Percentiles rank a stretch among this genome's conserved stretches.
These are phyloP conservation scores for Cyclocybe cylindracea DNA, from an alignment of 768 basidiomycete genomes.

Conservation along the genomic window DNA sequence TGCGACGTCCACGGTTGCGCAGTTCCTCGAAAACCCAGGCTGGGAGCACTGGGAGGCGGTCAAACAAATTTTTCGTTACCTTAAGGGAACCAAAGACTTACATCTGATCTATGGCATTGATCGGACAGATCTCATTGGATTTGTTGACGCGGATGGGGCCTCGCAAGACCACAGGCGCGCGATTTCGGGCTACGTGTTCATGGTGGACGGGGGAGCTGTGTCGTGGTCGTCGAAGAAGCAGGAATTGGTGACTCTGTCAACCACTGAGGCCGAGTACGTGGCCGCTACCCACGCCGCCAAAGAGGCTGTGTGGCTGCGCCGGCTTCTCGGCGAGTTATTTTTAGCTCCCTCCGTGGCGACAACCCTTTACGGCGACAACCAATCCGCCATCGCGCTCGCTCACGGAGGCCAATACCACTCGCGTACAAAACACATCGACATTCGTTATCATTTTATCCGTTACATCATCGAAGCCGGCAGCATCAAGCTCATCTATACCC, in stretches of 20 bases:
- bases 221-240: constrained; percentile 32
- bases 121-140: constrained; percentile 18
- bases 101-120: constrained; percentile 17
- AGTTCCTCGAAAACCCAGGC: constrained; percentile 32
- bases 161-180: constrained; percentile 18
- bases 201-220: constrained; percentile 27
- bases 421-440: constrained; percentile 14
- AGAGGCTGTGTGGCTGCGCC: constrained; percentile 9
- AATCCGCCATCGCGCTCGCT: constrained; percentile 12
- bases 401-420: constrained; percentile 10
- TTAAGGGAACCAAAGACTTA: constrained; percentile 24
- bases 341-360: background rate
- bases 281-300: too few species aligned
- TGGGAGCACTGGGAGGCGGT: constrained; percentile 35
- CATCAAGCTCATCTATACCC: constrained; percentile 14
- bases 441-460: constrained; percentile 16
- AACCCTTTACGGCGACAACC: constrained; percentile 5
- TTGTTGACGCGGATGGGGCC: constrained; percentile 22
- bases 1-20: constrained; percentile 26
- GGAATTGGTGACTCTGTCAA: constrained; percentile 22
- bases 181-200: constrained; percentile 23
- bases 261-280: constrained; percentile 15
- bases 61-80: constrained; percentile 36
- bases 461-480: constrained; percentile 6
- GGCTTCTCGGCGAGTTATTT: constrained; percentile 2